A percentile compares a stretch with the other conserved stretches of the same genome.
Conservation (phyloP, 495 filamentous ascomycete genomes). For the Cenococcum geophilum region DNA sequence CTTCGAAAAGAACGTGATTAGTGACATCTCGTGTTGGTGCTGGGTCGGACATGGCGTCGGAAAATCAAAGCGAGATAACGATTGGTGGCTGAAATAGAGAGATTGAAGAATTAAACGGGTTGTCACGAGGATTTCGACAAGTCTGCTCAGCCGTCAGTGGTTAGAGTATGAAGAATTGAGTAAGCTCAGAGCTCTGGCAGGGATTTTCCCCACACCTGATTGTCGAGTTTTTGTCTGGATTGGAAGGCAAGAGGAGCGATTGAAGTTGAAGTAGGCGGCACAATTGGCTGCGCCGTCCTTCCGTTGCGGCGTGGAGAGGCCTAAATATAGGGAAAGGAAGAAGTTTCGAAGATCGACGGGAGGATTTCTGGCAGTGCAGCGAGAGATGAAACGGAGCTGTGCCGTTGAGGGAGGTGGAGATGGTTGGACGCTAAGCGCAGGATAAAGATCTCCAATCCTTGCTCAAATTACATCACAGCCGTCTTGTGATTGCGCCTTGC, state of each 20-base stretch:
- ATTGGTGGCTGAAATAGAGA: neutral
- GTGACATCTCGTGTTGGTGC: constrained; percentile 57
- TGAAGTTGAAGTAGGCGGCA: neutral
- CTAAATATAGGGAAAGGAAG: neutral
- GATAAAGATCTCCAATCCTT: neutral
- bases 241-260: no score
- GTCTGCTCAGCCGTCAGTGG: neutral
- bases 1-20: constrained; percentile 84
- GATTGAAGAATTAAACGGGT: neutral
- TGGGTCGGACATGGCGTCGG: constrained; percentile 32
- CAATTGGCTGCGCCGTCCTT: neutral
- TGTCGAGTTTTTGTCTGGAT: no score
- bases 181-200: neutral
- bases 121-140: neutral
- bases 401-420: constrained; percentile 1
- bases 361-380: neutral
- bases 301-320: neutral
- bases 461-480: constrained; percentile 5
- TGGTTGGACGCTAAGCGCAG: neutral
- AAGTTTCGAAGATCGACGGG: neutral
- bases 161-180: neutral
- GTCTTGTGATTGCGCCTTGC: neutral
- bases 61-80: neutral
- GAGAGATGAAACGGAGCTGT: constrained; percentile 1
- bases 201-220: neutral